Evolutionary conservation across 257 asterid genomes (phyloP), one percentile per base, ranked within the genome.

Genomic region (Jasminum sambac): DNA sequence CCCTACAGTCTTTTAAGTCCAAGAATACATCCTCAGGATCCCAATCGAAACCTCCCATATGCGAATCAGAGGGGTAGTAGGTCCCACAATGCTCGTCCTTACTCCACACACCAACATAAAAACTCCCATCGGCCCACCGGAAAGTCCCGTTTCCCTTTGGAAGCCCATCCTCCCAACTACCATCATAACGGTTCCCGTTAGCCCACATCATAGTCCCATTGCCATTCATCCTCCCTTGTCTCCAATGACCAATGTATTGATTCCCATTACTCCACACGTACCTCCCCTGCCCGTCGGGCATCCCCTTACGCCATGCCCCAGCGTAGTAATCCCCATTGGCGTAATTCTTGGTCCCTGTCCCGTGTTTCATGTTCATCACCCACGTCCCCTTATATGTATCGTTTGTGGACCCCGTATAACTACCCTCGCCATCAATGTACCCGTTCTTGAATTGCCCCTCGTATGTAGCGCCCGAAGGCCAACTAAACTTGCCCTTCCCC

Each of bases 391-490:
- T 86, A 19, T 88, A 92, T 10, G 88, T 79, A 43, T 88, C 92
- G 48, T 81, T 75, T 5, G 86, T 80, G 23, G 89, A 78, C 17
- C 96, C 95, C 1, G 86, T 88, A 62, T 81, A 92, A n/a, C 83
- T 77, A 24, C 96, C 98, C 70, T 90, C 97, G 1, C 98, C 98
- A 55, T 90, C 91, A 96, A 90, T 92, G 37, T 71, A 84, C 0
- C 95, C 90, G 52, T 81, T 84, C 82, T 84, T 90, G 96, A 90
- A 92, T 40, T 87, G 85, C 1, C 98, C 98, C 76, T 92, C 95
- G 65, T 92, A 92, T 0, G 92, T 87, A 7, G 97, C 96, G 14
- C 98, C 97, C 7, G 87, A 85, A 13, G 98, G 97, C 98, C 98
- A 92, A n/a, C 92, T 85, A 34, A 92, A 92, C 78, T 85, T 87